These are phyloP conservation scores for Globisporangium orthogonon DNA, from an alignment of 352 stramenopile genomes.

Conservation along the genomic window DNA sequence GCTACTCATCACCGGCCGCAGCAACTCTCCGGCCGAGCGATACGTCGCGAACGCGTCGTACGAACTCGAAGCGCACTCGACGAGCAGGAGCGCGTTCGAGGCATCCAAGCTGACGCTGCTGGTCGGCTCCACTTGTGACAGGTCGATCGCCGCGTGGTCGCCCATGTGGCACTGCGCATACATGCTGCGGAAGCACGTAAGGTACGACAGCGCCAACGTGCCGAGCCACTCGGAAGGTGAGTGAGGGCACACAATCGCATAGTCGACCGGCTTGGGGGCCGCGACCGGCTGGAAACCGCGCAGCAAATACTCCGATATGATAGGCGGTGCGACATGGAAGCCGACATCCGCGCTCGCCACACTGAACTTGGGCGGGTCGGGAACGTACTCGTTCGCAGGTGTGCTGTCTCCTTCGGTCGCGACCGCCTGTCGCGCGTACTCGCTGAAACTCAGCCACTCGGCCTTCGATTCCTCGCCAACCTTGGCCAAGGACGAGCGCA, in stretches of 20 bases:
- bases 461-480: slow-evolving; percentile 6
- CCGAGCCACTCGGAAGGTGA: slow-evolving; percentile 69
- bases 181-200: slow-evolving; percentile 60
- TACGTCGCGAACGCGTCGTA: slow-evolving; percentile 63
- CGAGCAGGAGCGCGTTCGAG: slow-evolving; percentile 43
- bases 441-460: slow-evolving; percentile 37
- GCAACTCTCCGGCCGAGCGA: slow-evolving; percentile 44
- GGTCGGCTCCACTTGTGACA: slow-evolving; percentile 30
- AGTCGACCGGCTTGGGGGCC: slow-evolving; percentile 61
- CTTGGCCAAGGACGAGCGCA: slow-evolving; percentile 16
- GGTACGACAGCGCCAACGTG: slow-evolving; percentile 61
- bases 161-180: slow-evolving; percentile 69
- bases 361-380: slow-evolving; percentile 27
- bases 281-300: slow-evolving; percentile 61
- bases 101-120: slow-evolving; percentile 39
- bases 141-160: slow-evolving; percentile 46
- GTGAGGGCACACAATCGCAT: slow-evolving; percentile 64
- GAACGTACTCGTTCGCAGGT: background rate
- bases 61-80: slow-evolving; percentile 44
- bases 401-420: slow-evolving; percentile 7
- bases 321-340: slow-evolving; percentile 38
- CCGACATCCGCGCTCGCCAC: slow-evolving; percentile 48
- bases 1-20: slow-evolving; percentile 40
- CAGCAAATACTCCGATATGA: slow-evolving; percentile 75
- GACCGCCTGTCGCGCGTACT: slow-evolving; percentile 15